These are phyloP conservation scores for Lathyrus aphaca DNA, from an alignment of 306 rosid species.

Conservation along the genomic window DNA sequence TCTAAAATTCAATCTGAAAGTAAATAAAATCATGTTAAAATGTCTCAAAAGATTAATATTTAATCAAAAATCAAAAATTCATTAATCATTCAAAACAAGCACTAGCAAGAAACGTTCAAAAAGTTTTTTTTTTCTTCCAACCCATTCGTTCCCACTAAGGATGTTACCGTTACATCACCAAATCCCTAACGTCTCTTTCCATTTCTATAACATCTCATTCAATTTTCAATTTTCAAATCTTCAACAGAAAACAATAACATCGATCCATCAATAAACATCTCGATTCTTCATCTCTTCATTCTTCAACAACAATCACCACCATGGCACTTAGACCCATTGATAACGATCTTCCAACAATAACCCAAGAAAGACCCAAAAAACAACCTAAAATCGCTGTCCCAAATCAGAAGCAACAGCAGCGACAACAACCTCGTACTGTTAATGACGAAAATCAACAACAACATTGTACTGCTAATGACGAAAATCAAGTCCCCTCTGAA, in stretches of 20 bases:
- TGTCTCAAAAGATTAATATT: too few species aligned
- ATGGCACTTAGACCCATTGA: slow-evolving; percentile 92
- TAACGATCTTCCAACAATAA: slow-evolving; percentile 68
- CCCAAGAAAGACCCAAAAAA: slow-evolving; percentile 75
- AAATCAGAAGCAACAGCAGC: slow-evolving; percentile 47
- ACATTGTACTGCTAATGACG: slow-evolving; percentile 48
- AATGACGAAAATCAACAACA: slow-evolving; percentile 66
- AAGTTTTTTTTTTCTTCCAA: not conserved
- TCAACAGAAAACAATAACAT: not conserved
- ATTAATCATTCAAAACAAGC: not conserved
- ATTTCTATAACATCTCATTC: not conserved
- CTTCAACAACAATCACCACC: slow-evolving; percentile 18
- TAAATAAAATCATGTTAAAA: too few species aligned
- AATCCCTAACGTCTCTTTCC: slow-evolving; percentile 44
- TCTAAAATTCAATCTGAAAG: too few species aligned
- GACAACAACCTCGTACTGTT: slow-evolving; percentile 41
- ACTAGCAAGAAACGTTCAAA: not conserved
- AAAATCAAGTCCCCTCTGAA: slow-evolving; percentile 62
- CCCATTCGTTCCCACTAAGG: not conserved
- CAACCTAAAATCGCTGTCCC: slow-evolving; percentile 61
- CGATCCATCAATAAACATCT: not conserved
- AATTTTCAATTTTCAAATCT: slow-evolving; percentile 20
- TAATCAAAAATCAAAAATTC: too few species aligned
- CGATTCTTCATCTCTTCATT: not conserved
- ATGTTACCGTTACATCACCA: slow-evolving; percentile 44